Evolutionary conservation across 306 rosid species (phyloP).

Genomic region (Pyrus betulifolia): DNA sequence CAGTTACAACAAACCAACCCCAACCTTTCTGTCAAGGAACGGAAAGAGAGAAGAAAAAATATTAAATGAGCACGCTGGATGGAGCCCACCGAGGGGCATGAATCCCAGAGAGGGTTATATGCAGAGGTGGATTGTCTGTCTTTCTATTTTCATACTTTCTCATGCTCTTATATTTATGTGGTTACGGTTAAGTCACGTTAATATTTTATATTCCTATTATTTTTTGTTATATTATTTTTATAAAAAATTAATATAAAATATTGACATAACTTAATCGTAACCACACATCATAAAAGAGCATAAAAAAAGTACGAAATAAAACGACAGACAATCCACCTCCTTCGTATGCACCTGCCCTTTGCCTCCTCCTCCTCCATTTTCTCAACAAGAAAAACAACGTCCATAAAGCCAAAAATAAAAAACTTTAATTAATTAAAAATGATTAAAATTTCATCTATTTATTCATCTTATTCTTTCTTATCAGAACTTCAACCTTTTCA

Average conservation of each 20-base stretch:
- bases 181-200: too few relatives aligned
- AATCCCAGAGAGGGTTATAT: constrained; percentile 16
- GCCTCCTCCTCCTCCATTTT: neutral
- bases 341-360: constrained; percentile 22
- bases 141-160: too few relatives aligned
- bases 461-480: neutral
- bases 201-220: too few relatives aligned
- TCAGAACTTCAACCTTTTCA: neutral
- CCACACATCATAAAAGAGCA: too few relatives aligned
- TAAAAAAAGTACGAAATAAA: too few relatives aligned
- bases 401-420: neutral
- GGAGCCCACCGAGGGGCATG: constrained; percentile 15
- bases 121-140: too few relatives aligned
- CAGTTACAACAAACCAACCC: neutral
- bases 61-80: neutral
- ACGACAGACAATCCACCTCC: too few relatives aligned
- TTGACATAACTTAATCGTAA: rapidly evolving
- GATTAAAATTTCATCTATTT: neutral
- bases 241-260: too few relatives aligned
- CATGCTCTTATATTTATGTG: too few relatives aligned
- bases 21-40: neutral
- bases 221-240: too few relatives aligned
- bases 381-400: neutral
- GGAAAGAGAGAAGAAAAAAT: neutral
- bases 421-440: neutral